A percentile compares a stretch with the other conserved stretches of the same genome.
Conservation (phyloP, 352 stramenopile genomes). For the Thraustochytrium sp. region DNA sequence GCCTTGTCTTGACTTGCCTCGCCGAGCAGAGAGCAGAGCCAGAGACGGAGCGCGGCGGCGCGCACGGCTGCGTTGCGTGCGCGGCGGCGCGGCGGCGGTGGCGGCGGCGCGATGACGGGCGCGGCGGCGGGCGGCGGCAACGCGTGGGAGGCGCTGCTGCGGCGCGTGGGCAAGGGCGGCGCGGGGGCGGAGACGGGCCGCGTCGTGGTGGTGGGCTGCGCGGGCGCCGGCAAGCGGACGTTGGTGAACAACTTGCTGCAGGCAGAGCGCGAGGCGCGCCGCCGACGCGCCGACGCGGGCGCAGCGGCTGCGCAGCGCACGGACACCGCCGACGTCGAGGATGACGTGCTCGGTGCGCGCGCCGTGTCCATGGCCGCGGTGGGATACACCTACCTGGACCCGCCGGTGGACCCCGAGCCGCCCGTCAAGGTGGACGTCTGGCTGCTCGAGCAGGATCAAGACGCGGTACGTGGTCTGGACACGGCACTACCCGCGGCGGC, state of each 20-base stretch:
- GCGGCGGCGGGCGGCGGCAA: not conserved
- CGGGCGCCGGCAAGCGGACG: slow-evolving; percentile 2
- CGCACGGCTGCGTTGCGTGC: not conserved
- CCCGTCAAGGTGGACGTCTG: slow-evolving; percentile 22
- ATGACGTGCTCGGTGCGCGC: not conserved
- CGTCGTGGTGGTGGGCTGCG: not conserved
- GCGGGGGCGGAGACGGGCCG: not conserved
- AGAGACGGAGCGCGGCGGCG: no score
- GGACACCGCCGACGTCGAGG: not conserved
- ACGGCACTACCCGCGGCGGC: not conserved
- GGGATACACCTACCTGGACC: slow-evolving; percentile 28
- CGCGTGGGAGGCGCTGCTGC: slow-evolving; percentile 18
- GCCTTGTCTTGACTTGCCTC: no score
- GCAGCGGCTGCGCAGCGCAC: not conserved
- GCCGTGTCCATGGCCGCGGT: not conserved
- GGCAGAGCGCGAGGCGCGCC: not conserved
- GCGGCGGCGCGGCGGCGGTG: not conserved
- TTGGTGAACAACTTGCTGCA: not conserved
- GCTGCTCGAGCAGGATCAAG: not conserved
- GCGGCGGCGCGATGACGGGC: not conserved
- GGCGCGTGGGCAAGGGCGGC: not conserved
- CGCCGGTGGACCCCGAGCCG: not conserved
- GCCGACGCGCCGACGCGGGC: not conserved
- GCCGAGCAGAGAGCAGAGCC: no score
- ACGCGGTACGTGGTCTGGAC: not conserved